phyloP scores from a whole-genome alignment of 2,329 filamentous ascomycete genomes.

The Exophiala spinifera region DNA sequence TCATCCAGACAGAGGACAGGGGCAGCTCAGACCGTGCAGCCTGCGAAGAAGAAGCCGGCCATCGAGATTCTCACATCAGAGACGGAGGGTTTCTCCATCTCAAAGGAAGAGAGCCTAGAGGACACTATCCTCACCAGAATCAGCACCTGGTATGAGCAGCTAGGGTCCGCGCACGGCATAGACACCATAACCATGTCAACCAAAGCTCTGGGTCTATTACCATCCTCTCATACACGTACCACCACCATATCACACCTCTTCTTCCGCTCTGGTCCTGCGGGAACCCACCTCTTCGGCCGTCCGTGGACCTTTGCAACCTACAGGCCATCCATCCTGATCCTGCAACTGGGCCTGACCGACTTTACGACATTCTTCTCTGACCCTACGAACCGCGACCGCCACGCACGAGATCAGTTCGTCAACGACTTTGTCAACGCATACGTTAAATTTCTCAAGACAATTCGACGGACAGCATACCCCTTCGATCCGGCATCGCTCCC shows the following conservation, averaged over 20 bases:
- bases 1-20: too few species aligned
- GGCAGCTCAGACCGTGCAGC: conserved; percentile 2
- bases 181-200: conserved; percentile 3
- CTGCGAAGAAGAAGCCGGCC: neutral
- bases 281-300: conserved; percentile 33
- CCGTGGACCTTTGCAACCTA: conserved; percentile 38
- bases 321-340: conserved; percentile 36
- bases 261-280: conserved; percentile 30
- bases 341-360: conserved; percentile 20
- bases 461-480: conserved; percentile 32
- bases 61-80: conserved; percentile 26
- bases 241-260: conserved; percentile 17
- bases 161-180: conserved; percentile 1
- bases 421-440: conserved; percentile 27
- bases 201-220: conserved; percentile 7
- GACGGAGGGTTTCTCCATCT: neutral
- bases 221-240: neutral
- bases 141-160: conserved; percentile 4
- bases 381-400: conserved; percentile 4
- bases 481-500: conserved; percentile 17
- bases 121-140: neutral
- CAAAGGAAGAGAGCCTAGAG: neutral
- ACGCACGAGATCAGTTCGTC: conserved; percentile 11
- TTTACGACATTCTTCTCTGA: conserved; percentile 10
- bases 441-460: conserved; percentile 36